Evolutionary conservation across 148 eudicot species (phyloP).

Genomic region (Gaultheria prostrata): DNA sequence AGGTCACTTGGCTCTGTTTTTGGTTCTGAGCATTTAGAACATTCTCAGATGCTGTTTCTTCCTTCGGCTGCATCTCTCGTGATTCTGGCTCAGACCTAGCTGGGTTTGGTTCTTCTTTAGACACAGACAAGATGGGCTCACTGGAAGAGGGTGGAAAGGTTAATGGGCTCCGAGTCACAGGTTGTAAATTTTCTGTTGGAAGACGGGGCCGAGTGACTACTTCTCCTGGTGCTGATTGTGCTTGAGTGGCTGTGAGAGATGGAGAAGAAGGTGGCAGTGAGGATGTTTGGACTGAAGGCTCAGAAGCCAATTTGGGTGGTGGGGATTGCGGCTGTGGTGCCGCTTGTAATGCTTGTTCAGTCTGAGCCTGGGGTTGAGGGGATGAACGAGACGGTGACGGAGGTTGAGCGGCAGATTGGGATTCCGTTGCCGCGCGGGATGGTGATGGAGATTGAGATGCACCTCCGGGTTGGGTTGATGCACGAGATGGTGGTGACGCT

Average conservation of each 20-base stretch:
- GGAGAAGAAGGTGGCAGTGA: background rate
- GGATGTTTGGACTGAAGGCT: background rate
- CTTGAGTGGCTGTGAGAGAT: conserved; percentile 11
- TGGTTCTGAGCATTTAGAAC: background rate
- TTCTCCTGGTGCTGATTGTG: conserved; percentile 7
- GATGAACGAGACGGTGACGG: conserved; percentile 18
- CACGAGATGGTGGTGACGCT: background rate
- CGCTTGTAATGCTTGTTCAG: conserved; percentile 19
- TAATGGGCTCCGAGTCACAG: background rate
- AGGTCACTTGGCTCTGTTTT: conserved; percentile 5
- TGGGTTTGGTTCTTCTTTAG: conserved; percentile 14
- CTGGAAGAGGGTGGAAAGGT: background rate
- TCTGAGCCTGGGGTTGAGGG: conserved; percentile 14
- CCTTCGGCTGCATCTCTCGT: background rate
- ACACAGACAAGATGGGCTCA: background rate
- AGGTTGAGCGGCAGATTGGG: conserved; percentile 10
- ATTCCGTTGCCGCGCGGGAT: background rate
- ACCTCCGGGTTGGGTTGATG: background rate
- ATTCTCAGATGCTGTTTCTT: background rate
- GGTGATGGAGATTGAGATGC: background rate
- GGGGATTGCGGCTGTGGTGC: conserved; percentile 20
- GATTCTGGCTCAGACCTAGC: conserved; percentile 2
- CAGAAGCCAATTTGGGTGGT: conserved; percentile 19
- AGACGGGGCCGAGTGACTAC: background rate
- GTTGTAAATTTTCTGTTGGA: background rate